Base-by-base conservation (phyloP, 2,329 filamentous ascomycete genomes). In the Mycosphaerella arachidis region DNA sequence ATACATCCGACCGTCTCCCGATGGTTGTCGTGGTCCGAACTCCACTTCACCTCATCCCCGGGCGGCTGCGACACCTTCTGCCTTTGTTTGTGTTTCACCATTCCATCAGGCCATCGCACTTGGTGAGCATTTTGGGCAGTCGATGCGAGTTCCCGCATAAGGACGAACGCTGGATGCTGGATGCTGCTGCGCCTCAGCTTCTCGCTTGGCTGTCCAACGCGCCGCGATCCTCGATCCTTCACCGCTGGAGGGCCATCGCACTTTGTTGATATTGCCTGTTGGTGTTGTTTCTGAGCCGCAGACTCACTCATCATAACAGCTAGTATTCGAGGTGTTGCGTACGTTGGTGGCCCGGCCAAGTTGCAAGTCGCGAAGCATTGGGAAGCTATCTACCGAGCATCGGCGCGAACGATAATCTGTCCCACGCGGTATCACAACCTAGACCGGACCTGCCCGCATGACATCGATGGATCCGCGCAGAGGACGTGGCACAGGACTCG, bases 391-490 rank as follows among this genome's bases (percentile, higher is more conserved):
- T 9, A 12, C 7, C 30, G 24, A 29, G 46, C 9, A 20, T n/a
- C 6, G 29, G 3, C 46, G 46, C 46, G 29, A 31, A 20, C 29
- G 46, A 50, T 29, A 24, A 29, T 31, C 24, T 31, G 12, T 27
- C 46, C 24, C 24, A 50, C 46, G 29, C 46, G 46, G 24, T 31
- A 29, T 12, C 24, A 50, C 46, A 50, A n/a, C 53, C 53, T 24
- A 27, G 4, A 43, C 12, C 45, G 31, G 45, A 48, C 27, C n/a
- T 40, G 46, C 46, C 48, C 31, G 56, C 56, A 53, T 58, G 56
- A 58, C 56, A 53, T 53, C 48, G 48, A 58, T 53, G 48, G 48
- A 58, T 33, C 27, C 24, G 35, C 48, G 48, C 37, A 40, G 43
- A 31, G 33, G 31, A 20, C 46, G 56, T 58, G 48, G 48, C 48